These are phyloP conservation scores for Stropharia rugosoannulata DNA, from an alignment of 768 basidiomycete species.

Conservation along the genomic window DNA sequence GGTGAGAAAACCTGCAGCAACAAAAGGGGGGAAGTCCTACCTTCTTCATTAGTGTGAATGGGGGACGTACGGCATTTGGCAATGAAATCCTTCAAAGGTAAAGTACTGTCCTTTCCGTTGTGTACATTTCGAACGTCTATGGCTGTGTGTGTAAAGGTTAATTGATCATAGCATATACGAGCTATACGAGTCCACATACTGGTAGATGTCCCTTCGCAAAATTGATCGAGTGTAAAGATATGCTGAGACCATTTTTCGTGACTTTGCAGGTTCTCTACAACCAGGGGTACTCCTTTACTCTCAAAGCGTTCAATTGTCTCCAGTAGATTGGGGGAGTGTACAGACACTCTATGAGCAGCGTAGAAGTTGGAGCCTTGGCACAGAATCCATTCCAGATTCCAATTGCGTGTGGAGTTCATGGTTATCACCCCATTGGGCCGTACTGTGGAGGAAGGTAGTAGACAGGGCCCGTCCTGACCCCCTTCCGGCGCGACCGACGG, in stretches of 20 bases:
- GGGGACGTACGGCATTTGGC: constrained; percentile 27
- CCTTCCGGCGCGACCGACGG: too few species aligned
- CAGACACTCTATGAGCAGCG: constrained; percentile 21
- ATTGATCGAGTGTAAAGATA: constrained; percentile 57
- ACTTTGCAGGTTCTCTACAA: constrained; percentile 62
- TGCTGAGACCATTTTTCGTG: constrained; percentile 52
- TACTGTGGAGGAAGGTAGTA: background rate
- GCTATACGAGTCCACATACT: background rate
- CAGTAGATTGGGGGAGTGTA: constrained; percentile 34
- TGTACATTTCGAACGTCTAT: constrained; percentile 65
- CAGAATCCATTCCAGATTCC: constrained; percentile 48
- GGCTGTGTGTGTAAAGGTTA: constrained; percentile 37
- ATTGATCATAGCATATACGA: background rate
- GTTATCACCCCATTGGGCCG: background rate
- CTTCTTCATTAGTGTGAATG: constrained; percentile 29
- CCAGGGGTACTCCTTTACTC: constrained; percentile 51
- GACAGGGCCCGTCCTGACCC: background rate
- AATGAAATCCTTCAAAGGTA: constrained; percentile 56
- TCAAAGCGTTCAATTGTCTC: constrained; percentile 46
- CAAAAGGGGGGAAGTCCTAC: constrained; percentile 6
- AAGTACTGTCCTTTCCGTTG: constrained; percentile 49
- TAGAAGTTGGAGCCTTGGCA: constrained; percentile 39
- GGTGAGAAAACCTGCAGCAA: background rate
- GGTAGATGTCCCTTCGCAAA: constrained; percentile 31
- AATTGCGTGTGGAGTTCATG: constrained; percentile 42